Evolutionary conservation across 495 filamentous ascomycete genomes (phyloP).

Genomic region (Aspergillus leporis): DNA sequence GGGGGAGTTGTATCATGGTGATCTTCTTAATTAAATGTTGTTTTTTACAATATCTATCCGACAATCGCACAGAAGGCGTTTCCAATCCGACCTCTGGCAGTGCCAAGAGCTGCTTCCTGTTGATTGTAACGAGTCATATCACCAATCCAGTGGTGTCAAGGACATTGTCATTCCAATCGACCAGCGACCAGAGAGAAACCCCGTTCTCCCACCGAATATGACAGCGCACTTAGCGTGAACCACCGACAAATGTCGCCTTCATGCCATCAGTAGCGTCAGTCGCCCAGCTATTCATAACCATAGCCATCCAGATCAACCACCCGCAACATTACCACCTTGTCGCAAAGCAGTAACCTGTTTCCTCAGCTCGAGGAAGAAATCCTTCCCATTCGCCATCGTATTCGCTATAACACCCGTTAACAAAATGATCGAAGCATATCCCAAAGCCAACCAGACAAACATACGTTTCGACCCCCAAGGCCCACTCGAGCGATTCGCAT

Average conservation of each 20-base stretch:
- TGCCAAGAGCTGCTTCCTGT: neutral
- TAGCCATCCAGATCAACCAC: conserved; percentile 34
- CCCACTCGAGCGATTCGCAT: conserved; percentile 37
- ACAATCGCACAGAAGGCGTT: conserved; percentile 5
- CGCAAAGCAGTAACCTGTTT: conserved; percentile 50
- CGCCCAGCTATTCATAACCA: neutral
- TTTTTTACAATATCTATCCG: neutral
- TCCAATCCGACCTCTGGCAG: neutral
- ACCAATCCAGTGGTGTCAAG: neutral
- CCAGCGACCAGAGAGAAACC: conserved; percentile 11
- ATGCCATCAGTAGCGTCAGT: neutral
- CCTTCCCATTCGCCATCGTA: conserved; percentile 54
- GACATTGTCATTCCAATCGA: conserved; percentile 12
- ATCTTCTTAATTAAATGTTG: neutral
- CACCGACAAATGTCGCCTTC: neutral
- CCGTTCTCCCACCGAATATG: neutral
- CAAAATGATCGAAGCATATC: conserved; percentile 6
- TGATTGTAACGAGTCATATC: neutral
- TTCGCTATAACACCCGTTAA: conserved; percentile 40
- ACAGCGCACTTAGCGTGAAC: neutral
- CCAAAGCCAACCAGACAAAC: conserved; percentile 11
- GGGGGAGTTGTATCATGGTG: neutral
- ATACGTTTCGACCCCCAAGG: conserved; percentile 55
- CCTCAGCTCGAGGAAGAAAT: conserved; percentile 55
- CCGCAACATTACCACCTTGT: conserved; percentile 40